phyloP scores from a whole-genome alignment of 2,329 filamentous ascomycete species.

The Mycocentrospora acerina region DNA sequence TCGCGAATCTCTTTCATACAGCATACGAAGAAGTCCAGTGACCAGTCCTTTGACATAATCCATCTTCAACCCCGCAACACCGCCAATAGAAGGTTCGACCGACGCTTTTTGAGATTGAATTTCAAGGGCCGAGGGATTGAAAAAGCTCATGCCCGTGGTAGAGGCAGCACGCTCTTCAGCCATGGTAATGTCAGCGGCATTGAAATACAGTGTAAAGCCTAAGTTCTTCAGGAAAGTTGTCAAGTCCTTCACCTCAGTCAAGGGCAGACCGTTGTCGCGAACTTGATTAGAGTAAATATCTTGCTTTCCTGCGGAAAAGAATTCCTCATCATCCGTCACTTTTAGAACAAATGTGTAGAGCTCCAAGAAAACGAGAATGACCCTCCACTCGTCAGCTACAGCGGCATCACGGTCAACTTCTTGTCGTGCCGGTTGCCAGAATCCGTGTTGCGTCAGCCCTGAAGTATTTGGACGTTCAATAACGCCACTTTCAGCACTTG shows the following conservation, averaged over 20 bases:
- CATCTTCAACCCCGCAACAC: conserved; percentile 71
- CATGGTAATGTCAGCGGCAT: conserved; percentile 64
- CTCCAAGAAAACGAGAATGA: conserved; percentile 87
- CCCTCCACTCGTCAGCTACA: conserved; percentile 75
- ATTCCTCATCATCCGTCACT: conserved; percentile 95
- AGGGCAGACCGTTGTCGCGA: conserved; percentile 66
- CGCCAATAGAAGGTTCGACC: conserved; percentile 53
- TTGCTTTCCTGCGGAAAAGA: conserved; percentile 62
- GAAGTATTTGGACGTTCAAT: conserved; percentile 10
- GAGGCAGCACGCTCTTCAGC: conserved; percentile 46
- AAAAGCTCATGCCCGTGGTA: conserved; percentile 49
- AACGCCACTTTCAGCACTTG: conserved; percentile 7
- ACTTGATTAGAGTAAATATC: conserved; percentile 25
- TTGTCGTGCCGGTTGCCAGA: conserved; percentile 39
- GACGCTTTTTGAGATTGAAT: conserved; percentile 29
- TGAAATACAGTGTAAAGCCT: conserved; percentile 85
- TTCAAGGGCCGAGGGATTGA: conserved; percentile 26
- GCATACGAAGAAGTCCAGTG: conserved; percentile 77
- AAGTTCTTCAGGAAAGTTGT: conserved; percentile 87
- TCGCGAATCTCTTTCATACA: conserved; percentile 91
- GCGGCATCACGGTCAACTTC: conserved; percentile 39
- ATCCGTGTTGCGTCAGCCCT: conserved; percentile 19
- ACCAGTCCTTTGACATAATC: conserved; percentile 77
- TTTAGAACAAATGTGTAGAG: conserved; percentile 91
- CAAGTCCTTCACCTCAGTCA: conserved; percentile 71